Evolutionary conservation across 768 basidiomycete species (phyloP).

Genomic region (Lentinus brumalis): DNA sequence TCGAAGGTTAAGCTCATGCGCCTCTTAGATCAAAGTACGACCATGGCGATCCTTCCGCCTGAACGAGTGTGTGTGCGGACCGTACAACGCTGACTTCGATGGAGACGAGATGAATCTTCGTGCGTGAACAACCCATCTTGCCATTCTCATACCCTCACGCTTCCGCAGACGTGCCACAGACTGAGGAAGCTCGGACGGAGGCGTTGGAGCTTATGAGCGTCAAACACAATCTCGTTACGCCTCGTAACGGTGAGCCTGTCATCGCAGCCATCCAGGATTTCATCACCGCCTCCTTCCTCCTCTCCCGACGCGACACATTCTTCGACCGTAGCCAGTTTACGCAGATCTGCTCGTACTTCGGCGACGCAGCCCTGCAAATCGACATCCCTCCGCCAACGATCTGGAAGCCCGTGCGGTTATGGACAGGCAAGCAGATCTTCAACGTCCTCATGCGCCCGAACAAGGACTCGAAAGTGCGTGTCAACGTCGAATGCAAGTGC

Average conservation of each 20-base stretch:
- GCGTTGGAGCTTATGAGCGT: conserved; percentile 97
- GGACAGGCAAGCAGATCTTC: conserved; percentile 99
- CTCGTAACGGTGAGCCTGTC: conserved; percentile 97
- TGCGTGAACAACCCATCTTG: conserved; percentile 41
- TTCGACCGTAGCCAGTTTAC: conserved; percentile 94
- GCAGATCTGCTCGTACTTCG: conserved; percentile 94
- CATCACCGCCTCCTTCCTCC: conserved; percentile 96
- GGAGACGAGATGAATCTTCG: conserved; percentile 99
- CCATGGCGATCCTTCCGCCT: conserved; percentile 97
- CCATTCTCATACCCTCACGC: not conserved
- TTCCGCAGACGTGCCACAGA: conserved; percentile 89
- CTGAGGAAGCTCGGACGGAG: conserved; percentile 96
- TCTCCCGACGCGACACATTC: conserved; percentile 91
- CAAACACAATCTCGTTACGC: conserved; percentile 96
- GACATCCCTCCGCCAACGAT: conserved; percentile 96
- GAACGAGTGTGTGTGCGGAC: conserved; percentile 99
- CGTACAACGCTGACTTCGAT: conserved; percentile 99
- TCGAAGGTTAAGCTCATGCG: not conserved
- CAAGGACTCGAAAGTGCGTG: conserved; percentile 74
- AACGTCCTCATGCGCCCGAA: conserved; percentile 96
- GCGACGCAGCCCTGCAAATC: conserved; percentile 88
- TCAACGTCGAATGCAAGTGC: conserved; percentile 97
- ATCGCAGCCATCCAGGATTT: conserved; percentile 99
- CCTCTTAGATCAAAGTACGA: conserved; percentile 76
- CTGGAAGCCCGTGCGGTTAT: conserved; percentile 87